Conservation (phyloP, 306 rosid species). For the Vigna unguiculata region DNA sequence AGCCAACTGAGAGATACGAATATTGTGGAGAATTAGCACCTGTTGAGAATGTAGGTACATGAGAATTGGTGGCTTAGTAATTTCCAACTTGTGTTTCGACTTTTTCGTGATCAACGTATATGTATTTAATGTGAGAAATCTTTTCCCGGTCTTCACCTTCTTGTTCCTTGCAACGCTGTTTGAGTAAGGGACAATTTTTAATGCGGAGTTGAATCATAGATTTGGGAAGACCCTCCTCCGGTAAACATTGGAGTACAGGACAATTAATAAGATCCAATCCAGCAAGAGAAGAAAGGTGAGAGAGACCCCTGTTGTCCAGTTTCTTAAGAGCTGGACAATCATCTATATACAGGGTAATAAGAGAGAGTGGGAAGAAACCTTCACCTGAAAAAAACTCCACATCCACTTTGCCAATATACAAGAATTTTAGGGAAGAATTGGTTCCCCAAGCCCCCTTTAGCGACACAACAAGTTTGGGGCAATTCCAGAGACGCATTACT, state of each 20-base stretch:
- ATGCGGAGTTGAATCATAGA: neutral
- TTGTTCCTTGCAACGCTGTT: neutral
- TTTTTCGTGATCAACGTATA: no score
- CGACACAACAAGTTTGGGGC: neutral
- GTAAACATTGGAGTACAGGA: neutral
- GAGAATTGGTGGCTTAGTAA: neutral
- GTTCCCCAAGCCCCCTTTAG: neutral
- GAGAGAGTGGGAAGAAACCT: neutral
- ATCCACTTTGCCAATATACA: neutral
- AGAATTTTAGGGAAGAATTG: neutral
- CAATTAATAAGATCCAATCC: rapidly evolving
- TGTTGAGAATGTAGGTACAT: neutral
- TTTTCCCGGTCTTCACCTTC: neutral
- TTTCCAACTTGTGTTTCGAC: neutral
- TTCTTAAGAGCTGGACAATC: neutral
- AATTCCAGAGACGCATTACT: neutral
- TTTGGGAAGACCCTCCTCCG: neutral
- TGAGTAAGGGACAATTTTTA: neutral
- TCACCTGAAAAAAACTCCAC: neutral
- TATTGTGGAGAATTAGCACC: neutral
- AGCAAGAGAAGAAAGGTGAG: neutral
- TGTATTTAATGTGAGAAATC: neutral
- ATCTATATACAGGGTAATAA: neutral
- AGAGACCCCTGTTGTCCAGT: neutral
- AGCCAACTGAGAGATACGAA: no score